Base-by-base conservation (phyloP, 306 rosid genomes). In the Myrica gale region DNA sequence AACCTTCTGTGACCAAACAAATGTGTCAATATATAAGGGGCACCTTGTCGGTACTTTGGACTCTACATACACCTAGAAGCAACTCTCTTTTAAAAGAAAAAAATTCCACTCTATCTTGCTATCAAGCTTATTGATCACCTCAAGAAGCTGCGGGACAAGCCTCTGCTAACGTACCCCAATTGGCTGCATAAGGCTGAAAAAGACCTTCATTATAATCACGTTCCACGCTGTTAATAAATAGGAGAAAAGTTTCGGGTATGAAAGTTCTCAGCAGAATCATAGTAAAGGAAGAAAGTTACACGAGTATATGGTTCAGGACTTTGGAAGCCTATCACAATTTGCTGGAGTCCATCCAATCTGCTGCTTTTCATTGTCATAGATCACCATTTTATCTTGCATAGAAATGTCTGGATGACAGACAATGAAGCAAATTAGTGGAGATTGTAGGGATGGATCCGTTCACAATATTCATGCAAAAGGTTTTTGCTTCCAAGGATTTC, bases 311-410 rank as follows among this genome's bases (percentile, higher is more conserved):
- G 74, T 9, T 84, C 84, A 76, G 71, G 68, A 86, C 91, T 80
- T 82, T 63, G 90, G 84, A 84, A 73, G 82, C 80, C 78, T 88
- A 43, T 68, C 77, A 56, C 98, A 93, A 44, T 87, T 81, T 46
- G 77, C 78, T 42, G 85, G 20, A 20, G 20, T 72, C 97, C 98
- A 93, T 69, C 97, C 97, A 74, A 90, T 87, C 71, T 67, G 90
- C 58, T 62, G 83, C 21, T 80, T 86, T 81, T 93, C 96, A 16
- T 90, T 91, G 84, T 93, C 96, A 74, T 93, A 93, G 67, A 90
- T 80, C 74, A 91, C 86, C 56, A 91, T 6, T 70, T 91, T 88
- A 48, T 87, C 94, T 60, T 79, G 91, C 77, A 91, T 5, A 23
- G 85, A 88, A 52, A 91, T 85, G 68, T 86, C 97, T 93, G 85